A percentile compares a stretch with the other conserved stretches of the same genome.
phyloP scores from a whole-genome alignment of 371 early-diverging fungal species.

The Syncephalastrum sp. region DNA sequence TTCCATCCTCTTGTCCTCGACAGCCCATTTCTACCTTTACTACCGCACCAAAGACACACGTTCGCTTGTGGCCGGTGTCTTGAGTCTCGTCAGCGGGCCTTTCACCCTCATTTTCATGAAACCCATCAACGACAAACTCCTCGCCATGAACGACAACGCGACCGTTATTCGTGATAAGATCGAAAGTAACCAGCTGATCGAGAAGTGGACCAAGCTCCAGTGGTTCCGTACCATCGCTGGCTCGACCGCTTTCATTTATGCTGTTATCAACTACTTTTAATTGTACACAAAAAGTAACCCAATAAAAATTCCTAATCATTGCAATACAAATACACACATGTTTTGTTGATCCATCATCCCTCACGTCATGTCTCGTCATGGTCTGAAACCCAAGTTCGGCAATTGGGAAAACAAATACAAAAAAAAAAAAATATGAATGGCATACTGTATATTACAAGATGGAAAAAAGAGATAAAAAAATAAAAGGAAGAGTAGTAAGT shows the following conservation, averaged over 20 bases:
- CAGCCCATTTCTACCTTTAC: constrained; percentile 10
- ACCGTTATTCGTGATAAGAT: neutral
- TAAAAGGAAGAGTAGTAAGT: too few relatives aligned
- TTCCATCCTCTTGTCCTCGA: neutral
- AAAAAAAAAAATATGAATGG: too few relatives aligned
- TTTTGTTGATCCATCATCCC: too few relatives aligned
- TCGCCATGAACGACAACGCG: neutral
- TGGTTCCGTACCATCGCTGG: constrained; percentile 2
- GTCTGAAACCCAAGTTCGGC: too few relatives aligned
- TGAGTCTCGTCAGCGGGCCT: neutral
- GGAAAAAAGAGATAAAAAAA: too few relatives aligned
- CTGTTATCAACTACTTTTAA: neutral
- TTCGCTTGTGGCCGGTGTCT: constrained; percentile 2
- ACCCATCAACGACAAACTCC: constrained; percentile 7
- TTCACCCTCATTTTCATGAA: constrained; percentile 12
- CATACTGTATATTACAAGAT: too few relatives aligned
- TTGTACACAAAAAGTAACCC: too few relatives aligned
- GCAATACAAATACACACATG: too few relatives aligned
- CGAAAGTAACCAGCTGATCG: constrained; percentile 1
- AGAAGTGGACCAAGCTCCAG: constrained; percentile 12
- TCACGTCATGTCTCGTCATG: too few relatives aligned
- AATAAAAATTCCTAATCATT: too few relatives aligned
- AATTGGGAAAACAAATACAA: too few relatives aligned
- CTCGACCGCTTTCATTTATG: constrained; percentile 3
- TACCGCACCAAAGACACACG: constrained; percentile 4